Conservation (phyloP, 257 asterid species). For the Cinchona pubescens region DNA sequence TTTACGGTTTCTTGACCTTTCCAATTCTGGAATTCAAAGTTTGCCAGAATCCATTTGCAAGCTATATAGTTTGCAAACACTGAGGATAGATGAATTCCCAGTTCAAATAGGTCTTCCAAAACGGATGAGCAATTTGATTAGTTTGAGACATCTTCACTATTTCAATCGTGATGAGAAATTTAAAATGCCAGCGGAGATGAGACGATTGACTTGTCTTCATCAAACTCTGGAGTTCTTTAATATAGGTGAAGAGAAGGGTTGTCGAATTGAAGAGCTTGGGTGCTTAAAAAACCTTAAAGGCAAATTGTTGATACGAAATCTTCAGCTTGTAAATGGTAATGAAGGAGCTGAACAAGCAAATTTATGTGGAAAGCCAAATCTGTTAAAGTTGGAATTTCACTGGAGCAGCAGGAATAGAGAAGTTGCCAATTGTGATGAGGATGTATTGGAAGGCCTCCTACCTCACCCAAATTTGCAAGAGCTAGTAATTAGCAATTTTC, state of each 20-base stretch:
- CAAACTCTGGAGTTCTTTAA: constrained; percentile 18
- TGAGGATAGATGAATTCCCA: neutral
- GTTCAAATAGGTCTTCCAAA: neutral
- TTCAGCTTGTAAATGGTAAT: constrained; percentile 21
- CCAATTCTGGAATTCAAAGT: neutral
- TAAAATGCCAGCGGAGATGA: constrained; percentile 15
- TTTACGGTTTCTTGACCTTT: constrained; percentile 26
- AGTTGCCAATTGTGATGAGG: constrained; percentile 9
- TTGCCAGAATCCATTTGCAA: constrained; percentile 18
- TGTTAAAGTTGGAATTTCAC: constrained; percentile 11
- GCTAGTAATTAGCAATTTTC: neutral
- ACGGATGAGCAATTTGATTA: constrained; percentile 9
- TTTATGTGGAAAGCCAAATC: constrained; percentile 15
- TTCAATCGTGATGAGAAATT: too few relatives aligned
- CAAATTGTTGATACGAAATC: constrained; percentile 8
- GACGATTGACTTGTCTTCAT: constrained; percentile 24
- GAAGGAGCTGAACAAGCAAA: constrained; percentile 26
- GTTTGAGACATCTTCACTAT: constrained; percentile 27
- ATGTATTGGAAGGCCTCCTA: constrained; percentile 32
- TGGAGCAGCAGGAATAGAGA: constrained; percentile 10
- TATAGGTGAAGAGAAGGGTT: neutral
- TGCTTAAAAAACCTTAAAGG: constrained; percentile 23
- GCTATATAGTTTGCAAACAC: constrained; percentile 30
- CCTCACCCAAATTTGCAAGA: constrained; percentile 23
- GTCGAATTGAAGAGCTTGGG: constrained; percentile 28